Percentiles rank a stretch among this genome's conserved stretches.
Evolutionary conservation across 495 filamentous ascomycete genomes (phyloP).

Genomic region (Talaromyces borbonicus): DNA sequence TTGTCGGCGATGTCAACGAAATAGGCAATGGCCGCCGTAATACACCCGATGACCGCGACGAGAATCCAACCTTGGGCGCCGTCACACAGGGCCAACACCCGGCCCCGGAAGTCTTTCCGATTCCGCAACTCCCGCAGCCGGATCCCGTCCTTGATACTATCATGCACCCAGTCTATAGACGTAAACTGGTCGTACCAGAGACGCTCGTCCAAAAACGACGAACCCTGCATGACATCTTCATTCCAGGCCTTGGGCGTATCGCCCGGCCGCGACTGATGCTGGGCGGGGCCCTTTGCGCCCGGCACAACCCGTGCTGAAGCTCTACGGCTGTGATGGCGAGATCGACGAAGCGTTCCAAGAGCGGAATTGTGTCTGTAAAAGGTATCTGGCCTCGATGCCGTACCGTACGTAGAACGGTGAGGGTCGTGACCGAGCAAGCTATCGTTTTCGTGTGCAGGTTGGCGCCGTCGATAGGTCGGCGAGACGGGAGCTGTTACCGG

Average conservation of each 20-base stretch:
- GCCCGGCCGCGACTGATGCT: conserved; percentile 21
- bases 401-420: neutral
- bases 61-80: conserved; percentile 91
- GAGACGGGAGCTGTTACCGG: conserved; percentile 7
- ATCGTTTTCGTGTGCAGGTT: conserved; percentile 1
- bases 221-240: conserved; percentile 42
- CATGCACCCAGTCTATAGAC: conserved; percentile 96
- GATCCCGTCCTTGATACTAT: conserved; percentile 89
- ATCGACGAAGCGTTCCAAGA: conserved; percentile 36
- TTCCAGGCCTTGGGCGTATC: conserved; percentile 43
- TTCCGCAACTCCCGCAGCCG: conserved; percentile 73
- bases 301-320: conserved; percentile 50
- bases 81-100: conserved; percentile 67
- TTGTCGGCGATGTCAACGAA: conserved; percentile 80
- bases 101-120: conserved; percentile 76
- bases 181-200: conserved; percentile 99
- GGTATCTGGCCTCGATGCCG: conserved; percentile 20
- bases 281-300: conserved; percentile 25
- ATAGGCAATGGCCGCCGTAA: conserved; percentile 81
- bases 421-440: conserved; percentile 3
- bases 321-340: conserved; percentile 55
- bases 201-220: conserved; percentile 63
- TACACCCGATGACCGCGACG: conserved; percentile 79
- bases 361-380: conserved; percentile 23
- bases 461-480: conserved; percentile 4